A percentile compares a stretch with the other conserved stretches of the same genome.
Evolutionary conservation across 2,329 filamentous ascomycete species (phyloP).

Genomic region (Aspergillus ochraceoroseus): DNA sequence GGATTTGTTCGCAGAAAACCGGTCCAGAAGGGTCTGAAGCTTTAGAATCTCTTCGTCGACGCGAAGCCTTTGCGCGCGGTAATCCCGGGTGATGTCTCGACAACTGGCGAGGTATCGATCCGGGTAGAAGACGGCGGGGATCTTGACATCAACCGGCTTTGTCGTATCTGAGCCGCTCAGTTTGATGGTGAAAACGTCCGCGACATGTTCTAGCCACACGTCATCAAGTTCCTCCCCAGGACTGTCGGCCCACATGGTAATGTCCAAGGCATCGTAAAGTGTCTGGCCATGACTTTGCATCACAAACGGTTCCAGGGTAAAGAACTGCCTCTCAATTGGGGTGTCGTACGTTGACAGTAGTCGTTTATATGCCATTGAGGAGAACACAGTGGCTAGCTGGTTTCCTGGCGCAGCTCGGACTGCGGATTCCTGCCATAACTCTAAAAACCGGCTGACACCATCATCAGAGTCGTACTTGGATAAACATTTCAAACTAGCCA

Average conservation of each 20-base stretch:
- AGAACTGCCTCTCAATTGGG: slow-evolving; percentile 32
- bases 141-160: slow-evolving; percentile 44
- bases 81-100: slow-evolving; percentile 44
- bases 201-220: slow-evolving; percentile 47
- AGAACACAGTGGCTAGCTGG: slow-evolving; percentile 44
- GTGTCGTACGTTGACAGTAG: slow-evolving; percentile 21
- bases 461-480: slow-evolving; percentile 34
- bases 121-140: slow-evolving; percentile 53
- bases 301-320: slow-evolving; percentile 37
- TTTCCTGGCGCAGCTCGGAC: slow-evolving; percentile 40
- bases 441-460: slow-evolving; percentile 45
- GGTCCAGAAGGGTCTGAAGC: slow-evolving; percentile 31
- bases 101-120: slow-evolving; percentile 57
- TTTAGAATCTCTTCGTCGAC: slow-evolving; percentile 32
- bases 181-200: slow-evolving; percentile 54
- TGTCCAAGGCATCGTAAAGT: slow-evolving; percentile 53
- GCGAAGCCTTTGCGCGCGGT: slow-evolving; percentile 41
- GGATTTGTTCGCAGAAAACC: slow-evolving; percentile 26
- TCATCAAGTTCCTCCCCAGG: slow-evolving; percentile 41
- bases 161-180: slow-evolving; percentile 36
- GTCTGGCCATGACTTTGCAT: slow-evolving; percentile 40
- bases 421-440: slow-evolving; percentile 48
- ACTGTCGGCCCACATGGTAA: slow-evolving; percentile 46
- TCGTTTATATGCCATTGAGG: slow-evolving; percentile 43
- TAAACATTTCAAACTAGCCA: slow-evolving; percentile 44